Evolutionary conservation across 495 filamentous ascomycete species (phyloP), one percentile per base, ranked within the genome.

Genomic region (Platismatia glauca): DNA sequence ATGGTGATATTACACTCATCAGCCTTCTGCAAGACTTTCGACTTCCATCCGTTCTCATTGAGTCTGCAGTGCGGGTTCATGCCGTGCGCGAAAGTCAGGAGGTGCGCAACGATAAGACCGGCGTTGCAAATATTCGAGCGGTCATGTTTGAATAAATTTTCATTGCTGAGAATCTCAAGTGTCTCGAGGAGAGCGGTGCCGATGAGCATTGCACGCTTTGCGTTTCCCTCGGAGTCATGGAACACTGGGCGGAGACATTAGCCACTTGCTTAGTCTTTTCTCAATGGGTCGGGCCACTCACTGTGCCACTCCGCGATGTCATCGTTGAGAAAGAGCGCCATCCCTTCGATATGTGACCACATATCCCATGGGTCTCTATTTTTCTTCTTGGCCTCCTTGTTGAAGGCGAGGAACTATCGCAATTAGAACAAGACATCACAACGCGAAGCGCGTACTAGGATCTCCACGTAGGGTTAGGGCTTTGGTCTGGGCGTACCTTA

Each of bases 361-460:
- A 77, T 67, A 58, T 65, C 67, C 69, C 72, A 71, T 33, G 73
- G 68, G 57, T 71, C 66, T 22, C 72, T 68, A 60, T 66, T 71
- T 34, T 76, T 68, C 24, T 67, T 70, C 22, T 66, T 41, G 13
- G 67, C 71, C 52, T 72, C 69, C 34, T 59, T 46, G 22, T 71
- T 59, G 59, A 75, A 78, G 58, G 75, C 77, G 16, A 75, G 55
- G 0, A 80, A 46, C 58, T 59, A 44, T 20, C 62, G 20, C n/a
- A 5, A 2, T 12, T 34, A 46, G 20, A 12, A 33, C 15, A n/a
- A 18, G 43, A 37, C 27, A n/a, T 15, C 31, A 53, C 38, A 13
- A 46, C 13, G 24, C n/a, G n/a, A n/a, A n/a, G n/a, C n/a, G n/a
- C n/a, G n/a, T n/a, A n/a, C n/a, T n/a, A n/a, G n/a, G n/a, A n/a